phyloP scores from a whole-genome alignment of 2,329 filamentous ascomycete genomes.

The Aspergillus pseudoviridinutans region DNA sequence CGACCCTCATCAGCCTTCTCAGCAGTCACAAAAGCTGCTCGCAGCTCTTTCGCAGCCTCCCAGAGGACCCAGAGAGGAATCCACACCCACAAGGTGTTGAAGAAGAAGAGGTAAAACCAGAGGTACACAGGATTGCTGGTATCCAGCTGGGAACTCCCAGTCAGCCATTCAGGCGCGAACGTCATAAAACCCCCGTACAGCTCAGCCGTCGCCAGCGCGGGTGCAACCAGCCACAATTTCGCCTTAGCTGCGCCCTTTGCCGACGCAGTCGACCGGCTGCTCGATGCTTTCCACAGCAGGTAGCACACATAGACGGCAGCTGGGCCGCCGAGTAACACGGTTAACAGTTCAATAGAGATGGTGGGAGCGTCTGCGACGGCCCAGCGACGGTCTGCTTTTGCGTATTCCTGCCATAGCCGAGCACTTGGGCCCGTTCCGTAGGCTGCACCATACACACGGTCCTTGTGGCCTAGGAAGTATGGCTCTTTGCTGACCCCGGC shows the following conservation, averaged over 20 bases:
- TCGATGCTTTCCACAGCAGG: constrained; percentile 37
- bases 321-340: constrained; percentile 57
- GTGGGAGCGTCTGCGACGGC: constrained; percentile 56
- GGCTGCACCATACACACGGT: constrained; percentile 57
- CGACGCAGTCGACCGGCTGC: constrained; percentile 10
- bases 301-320: constrained; percentile 57
- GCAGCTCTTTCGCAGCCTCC: constrained; percentile 48
- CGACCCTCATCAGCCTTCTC: constrained; percentile 16
- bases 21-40: constrained; percentile 29
- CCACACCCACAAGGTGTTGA: constrained; percentile 61
- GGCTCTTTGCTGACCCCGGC: constrained; percentile 28
- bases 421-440: constrained; percentile 53
- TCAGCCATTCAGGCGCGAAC: constrained; percentile 63
- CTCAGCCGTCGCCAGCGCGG: constrained; percentile 58
- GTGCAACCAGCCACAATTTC: constrained; percentile 54
- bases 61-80: constrained; percentile 56
- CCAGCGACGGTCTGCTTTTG: constrained; percentile 61
- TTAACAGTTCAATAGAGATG: constrained; percentile 58
- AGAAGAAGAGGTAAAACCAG: constrained; percentile 62
- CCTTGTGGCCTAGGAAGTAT: constrained; percentile 52
- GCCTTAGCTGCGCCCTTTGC: constrained; percentile 26
- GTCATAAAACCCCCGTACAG: constrained; percentile 64
- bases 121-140: constrained; percentile 59
- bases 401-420: constrained; percentile 62
- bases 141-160: constrained; percentile 54